A percentile compares a stretch with the other conserved stretches of the same genome.
phyloP scores from a whole-genome alignment of 305 asterid species.

The Fraxinus latifolia region DNA sequence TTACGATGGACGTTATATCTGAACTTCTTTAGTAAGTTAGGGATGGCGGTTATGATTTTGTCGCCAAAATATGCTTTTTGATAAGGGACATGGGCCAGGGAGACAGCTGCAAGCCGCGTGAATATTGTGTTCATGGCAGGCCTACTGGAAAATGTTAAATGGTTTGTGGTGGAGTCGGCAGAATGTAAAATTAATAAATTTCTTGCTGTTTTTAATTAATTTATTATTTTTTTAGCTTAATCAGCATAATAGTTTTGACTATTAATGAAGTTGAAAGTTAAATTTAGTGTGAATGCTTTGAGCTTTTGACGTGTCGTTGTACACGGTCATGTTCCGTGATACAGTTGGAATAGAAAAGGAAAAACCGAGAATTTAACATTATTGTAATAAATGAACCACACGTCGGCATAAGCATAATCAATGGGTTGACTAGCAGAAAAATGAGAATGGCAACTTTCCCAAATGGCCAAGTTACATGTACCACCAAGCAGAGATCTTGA shows the following conservation, averaged over 20 bases:
- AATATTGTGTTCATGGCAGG: background rate
- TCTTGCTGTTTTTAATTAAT: background rate
- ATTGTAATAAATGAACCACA: background rate
- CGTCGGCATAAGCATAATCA: background rate
- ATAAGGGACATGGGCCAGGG: background rate
- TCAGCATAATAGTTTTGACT: background rate
- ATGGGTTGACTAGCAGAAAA: background rate
- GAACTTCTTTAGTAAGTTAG: background rate
- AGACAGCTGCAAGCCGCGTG: slow-evolving; percentile 9
- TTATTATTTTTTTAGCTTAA: background rate
- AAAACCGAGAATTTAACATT: background rate
- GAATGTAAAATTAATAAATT: background rate
- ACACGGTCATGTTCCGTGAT: background rate
- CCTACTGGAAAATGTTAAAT: background rate
- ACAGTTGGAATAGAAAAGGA: background rate
- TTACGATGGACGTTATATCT: background rate
- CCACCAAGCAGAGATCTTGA: background rate
- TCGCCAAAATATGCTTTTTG: background rate
- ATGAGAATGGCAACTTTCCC: background rate
- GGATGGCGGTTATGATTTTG: background rate
- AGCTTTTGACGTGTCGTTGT: background rate
- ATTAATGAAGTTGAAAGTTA: background rate
- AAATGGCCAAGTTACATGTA: background rate
- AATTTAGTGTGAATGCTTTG: background rate
- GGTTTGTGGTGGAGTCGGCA: background rate